These are phyloP conservation scores for Spongispora temasekensis DNA, from an alignment of 1,284 basidiomycete genomes.

Conservation along the genomic window DNA sequence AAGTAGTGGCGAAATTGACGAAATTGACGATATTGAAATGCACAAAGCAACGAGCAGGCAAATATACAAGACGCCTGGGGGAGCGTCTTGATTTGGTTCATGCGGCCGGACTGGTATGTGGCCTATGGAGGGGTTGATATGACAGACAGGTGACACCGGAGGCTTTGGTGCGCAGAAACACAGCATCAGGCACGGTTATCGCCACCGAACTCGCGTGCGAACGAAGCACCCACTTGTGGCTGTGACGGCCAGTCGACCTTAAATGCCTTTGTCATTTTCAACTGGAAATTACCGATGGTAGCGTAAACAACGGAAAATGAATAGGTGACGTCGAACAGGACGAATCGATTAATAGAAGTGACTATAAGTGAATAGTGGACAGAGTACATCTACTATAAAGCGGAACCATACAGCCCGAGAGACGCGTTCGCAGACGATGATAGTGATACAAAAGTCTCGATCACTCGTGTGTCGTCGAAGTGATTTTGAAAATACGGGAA, in stretches of 20 bases:
- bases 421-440: conserved; percentile 27
- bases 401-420: conserved; percentile 24
- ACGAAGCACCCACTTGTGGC: conserved; percentile 27
- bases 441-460: conserved; percentile 35
- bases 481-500: conserved; percentile 35
- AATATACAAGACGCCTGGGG: background rate
- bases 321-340: conserved; percentile 25
- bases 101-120: conserved; percentile 11
- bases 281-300: conserved; percentile 28
- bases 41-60: conserved; percentile 16
- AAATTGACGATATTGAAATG: conserved; percentile 32
- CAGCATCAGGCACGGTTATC: conserved; percentile 9
- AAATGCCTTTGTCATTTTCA: conserved; percentile 29
- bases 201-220: conserved; percentile 21
- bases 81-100: conserved; percentile 9
- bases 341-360: conserved; percentile 37
- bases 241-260: conserved; percentile 32
- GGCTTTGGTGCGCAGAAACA: conserved; percentile 13
- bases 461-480: conserved; percentile 25
- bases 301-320: conserved; percentile 25
- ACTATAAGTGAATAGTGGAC: conserved; percentile 35
- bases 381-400: conserved; percentile 37
- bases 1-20: no score
- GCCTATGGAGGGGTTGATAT: conserved; percentile 4
- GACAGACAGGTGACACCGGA: conserved; percentile 18